Evolutionary conservation across 2,329 filamentous ascomycete genomes (phyloP).

Genomic region (Ophiostoma fasciatum): DNA sequence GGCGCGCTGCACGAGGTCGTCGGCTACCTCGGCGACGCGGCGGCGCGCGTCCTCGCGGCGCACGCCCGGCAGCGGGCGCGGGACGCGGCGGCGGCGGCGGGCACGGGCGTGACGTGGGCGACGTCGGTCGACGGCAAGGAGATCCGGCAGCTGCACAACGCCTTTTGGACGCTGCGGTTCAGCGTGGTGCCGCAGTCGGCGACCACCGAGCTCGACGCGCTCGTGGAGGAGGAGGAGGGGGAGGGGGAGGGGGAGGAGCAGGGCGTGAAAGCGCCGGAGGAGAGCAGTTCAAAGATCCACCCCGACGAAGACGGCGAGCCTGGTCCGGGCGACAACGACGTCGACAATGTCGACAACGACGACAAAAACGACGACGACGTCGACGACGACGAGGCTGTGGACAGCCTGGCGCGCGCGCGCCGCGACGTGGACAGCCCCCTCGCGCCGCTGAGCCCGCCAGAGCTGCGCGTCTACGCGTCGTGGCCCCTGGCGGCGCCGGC

Average conservation of each 20-base stretch:
- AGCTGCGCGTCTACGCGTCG: slow-evolving; percentile 11
- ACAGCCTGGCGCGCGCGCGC: slow-evolving; percentile 24
- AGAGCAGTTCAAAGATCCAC: too few species aligned
- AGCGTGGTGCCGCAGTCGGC: slow-evolving; percentile 11
- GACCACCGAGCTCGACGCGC: slow-evolving; percentile 2
- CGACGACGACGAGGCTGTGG: slow-evolving; percentile 17
- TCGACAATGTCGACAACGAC: neutral
- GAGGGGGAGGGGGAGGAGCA: neutral
- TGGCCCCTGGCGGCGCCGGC: slow-evolving; percentile 4
- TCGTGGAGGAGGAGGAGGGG: neutral
- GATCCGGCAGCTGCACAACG: slow-evolving; percentile 10
- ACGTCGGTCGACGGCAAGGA: slow-evolving; percentile 9
- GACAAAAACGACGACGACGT: neutral
- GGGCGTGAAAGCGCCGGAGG: too few species aligned
- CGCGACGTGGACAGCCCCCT: slow-evolving; percentile 21
- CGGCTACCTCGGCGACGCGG: slow-evolving; percentile 30
- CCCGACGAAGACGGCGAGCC: too few species aligned
- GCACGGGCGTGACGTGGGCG: slow-evolving; percentile 14
- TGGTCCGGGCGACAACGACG: too few species aligned
- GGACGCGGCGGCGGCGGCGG: slow-evolving; percentile 16
- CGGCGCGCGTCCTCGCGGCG: slow-evolving; percentile 25
- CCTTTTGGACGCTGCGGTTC: slow-evolving; percentile 20
- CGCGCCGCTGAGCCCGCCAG: slow-evolving; percentile 1
- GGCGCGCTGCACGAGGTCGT: slow-evolving; percentile 27
- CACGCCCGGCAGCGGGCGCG: slow-evolving; percentile 7